Evolutionary conservation across 2,329 filamentous ascomycete species (phyloP), one percentile per base, ranked within the genome.

Genomic region (Phoma herbarum): DNA sequence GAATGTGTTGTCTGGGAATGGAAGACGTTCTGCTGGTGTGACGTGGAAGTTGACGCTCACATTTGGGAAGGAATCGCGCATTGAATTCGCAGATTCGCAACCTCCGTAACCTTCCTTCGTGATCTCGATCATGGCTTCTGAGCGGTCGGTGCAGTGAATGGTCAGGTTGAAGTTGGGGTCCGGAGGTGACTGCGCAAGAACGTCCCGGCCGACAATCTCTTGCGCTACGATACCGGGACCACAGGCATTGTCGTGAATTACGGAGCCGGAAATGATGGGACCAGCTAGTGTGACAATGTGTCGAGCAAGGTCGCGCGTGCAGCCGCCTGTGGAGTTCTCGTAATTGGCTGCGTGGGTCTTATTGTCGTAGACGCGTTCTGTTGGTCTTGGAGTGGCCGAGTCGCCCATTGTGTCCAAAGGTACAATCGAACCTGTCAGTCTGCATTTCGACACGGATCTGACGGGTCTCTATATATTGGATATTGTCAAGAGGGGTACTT

Each of bases 1-100:
- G 57, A 80, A 80, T 3, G 53, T 58, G 2, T 67, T 62, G 45
- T 77, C 73, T 0, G 65, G 48, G 29, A 70, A 63, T 1, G 39
- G n/a, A 4, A 71, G 50, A 4, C 46, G 43, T n/a, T 69, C 62
- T 9, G 56, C 28, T 4, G 39, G 22, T 26, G 28, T 35, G n/a
- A 9, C 12, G 11, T 10, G 12, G 12, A 49, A 49, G 2, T 37
- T 12, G 20, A 49, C 11, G 10, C 23, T 37, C 8, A 56, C 28
- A 12, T 25, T 18, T 2, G 46, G 46, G 10, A 56, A 56, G 2
- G 39, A 23, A 8, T 25, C 28, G 8, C 23, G 46, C 23, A 29
- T 39, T 3, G 20, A 18, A 7, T 48, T n/a, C 4, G 16, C 31
- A 4, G 31, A 35, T n/a, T 35, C 31, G 16, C 31, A 35, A 11